Percentiles rank a stretch among this genome's conserved stretches.
These are phyloP conservation scores for Fusarium torulosum DNA, from an alignment of 2,329 filamentous ascomycete genomes.

Conservation along the genomic window DNA sequence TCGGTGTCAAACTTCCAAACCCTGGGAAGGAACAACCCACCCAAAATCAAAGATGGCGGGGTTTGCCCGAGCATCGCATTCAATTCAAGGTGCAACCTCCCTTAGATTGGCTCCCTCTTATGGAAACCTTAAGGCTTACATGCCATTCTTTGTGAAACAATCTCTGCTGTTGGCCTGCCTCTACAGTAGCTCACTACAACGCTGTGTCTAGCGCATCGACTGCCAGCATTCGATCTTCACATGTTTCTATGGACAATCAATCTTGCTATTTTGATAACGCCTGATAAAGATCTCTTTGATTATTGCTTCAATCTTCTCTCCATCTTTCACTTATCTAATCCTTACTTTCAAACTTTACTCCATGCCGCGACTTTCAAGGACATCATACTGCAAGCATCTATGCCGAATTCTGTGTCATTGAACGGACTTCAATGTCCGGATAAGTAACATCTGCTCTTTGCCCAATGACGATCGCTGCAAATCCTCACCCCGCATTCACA, in stretches of 20 bases:
- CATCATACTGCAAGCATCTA: background rate
- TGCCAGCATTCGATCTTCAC: background rate
- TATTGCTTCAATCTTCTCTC: background rate
- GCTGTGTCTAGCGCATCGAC: background rate
- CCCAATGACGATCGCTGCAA: slow-evolving; percentile 38
- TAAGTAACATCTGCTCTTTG: slow-evolving; percentile 8
- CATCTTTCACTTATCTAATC: background rate
- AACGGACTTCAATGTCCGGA: slow-evolving; percentile 47
- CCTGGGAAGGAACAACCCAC: slow-evolving; percentile 21
- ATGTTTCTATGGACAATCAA: background rate
- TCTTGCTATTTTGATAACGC: background rate
- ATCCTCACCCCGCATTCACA: slow-evolving; percentile 36
- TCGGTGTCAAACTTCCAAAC: slow-evolving; percentile 26
- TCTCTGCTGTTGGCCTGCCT: background rate
- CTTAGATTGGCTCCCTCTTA: background rate
- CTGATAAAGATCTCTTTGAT: background rate
- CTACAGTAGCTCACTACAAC: background rate
- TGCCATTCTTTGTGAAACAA: background rate
- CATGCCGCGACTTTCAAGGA: background rate
- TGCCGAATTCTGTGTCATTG: slow-evolving; percentile 22
- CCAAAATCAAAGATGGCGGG: slow-evolving; percentile 13
- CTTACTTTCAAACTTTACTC: background rate
- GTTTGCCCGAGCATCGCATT: slow-evolving; percentile 21
- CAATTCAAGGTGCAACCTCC: background rate
- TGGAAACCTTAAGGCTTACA: background rate